Conservation (phyloP, 2,329 filamentous ascomycete species). For the Alternaria sp. region DNA sequence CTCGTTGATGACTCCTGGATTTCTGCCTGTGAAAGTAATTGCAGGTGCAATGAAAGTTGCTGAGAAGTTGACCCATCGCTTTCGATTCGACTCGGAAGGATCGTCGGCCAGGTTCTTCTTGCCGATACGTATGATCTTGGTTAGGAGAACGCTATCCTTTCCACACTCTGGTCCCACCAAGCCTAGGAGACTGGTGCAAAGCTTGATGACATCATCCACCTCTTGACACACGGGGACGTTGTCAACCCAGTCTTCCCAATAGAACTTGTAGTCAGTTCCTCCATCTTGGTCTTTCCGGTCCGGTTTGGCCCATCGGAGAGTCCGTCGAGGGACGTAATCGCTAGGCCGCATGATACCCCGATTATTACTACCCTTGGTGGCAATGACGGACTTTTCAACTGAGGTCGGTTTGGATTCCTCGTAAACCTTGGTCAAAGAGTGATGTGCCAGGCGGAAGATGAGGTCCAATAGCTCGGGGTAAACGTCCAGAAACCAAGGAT, state of each 20-base stretch:
- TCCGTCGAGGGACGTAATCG: constrained; percentile 69
- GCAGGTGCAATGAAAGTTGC: constrained; percentile 87
- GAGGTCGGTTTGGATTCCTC: constrained; percentile 60
- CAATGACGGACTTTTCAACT: constrained; percentile 53
- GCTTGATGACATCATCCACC: constrained; percentile 87
- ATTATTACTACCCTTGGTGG: constrained; percentile 54
- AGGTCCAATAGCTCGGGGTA: constrained; percentile 83
- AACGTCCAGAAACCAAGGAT: constrained; percentile 89
- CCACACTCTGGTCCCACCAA: constrained; percentile 90
- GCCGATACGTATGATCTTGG: constrained; percentile 87
- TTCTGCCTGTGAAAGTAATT: constrained; percentile 84
- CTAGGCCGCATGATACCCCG: constrained; percentile 68
- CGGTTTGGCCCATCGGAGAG: constrained; percentile 83
- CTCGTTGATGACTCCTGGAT: constrained; percentile 84
- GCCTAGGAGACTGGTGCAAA: constrained; percentile 85
- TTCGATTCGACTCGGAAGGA: constrained; percentile 71
- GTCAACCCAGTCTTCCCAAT: constrained; percentile 97
- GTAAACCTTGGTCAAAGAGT: constrained; percentile 82
- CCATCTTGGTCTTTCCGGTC: constrained; percentile 80
- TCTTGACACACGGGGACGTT: constrained; percentile 91
- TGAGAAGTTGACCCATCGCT: constrained; percentile 85
- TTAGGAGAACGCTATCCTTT: constrained; percentile 77
- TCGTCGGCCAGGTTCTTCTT: constrained; percentile 77
- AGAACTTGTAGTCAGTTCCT: constrained; percentile 83
- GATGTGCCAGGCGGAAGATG: constrained; percentile 84